Percentiles rank a stretch among this genome's conserved stretches.
phyloP scores from a whole-genome alignment of 1,284 basidiomycete species.

The Wolfiporia cocos region DNA sequence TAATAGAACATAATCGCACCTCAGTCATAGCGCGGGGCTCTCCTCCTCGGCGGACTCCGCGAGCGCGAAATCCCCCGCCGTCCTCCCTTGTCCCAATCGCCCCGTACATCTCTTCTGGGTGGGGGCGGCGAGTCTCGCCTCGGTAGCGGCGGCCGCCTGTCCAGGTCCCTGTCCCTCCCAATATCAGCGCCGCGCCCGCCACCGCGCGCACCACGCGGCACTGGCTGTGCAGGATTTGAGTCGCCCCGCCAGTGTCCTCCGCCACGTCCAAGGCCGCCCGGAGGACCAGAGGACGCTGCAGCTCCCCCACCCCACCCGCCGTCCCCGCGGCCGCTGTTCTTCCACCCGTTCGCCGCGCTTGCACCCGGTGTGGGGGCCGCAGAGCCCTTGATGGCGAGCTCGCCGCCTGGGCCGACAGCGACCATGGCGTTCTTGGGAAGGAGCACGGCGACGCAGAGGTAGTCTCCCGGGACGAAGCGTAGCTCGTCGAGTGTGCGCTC shows the following conservation, averaged over 20 bases:
- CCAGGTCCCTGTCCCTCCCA: constrained; percentile 20
- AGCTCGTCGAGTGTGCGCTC: constrained; percentile 71
- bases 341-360: constrained; percentile 31
- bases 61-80: constrained; percentile 33
- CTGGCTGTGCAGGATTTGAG: constrained; percentile 39
- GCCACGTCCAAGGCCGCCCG: constrained; percentile 35
- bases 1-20: background rate
- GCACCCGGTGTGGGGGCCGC: constrained; percentile 16
- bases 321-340: constrained; percentile 32
- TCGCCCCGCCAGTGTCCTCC: constrained; percentile 68
- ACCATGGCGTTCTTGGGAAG: constrained; percentile 60
- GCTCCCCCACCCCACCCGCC: constrained; percentile 40
- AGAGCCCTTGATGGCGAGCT: constrained; percentile 41
- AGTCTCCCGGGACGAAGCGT: constrained; percentile 73
- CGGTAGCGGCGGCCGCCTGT: constrained; percentile 27
- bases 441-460: constrained; percentile 61
- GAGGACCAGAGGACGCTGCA: constrained; percentile 26
- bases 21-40: constrained; percentile 24
- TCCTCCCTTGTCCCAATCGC: constrained; percentile 27
- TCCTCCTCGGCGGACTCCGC: constrained; percentile 28
- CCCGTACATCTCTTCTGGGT: constrained; percentile 34
- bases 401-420: constrained; percentile 33
- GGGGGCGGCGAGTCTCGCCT: constrained; percentile 35
- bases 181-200: constrained; percentile 33
- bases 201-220: constrained; percentile 35